phyloP scores from a whole-genome alignment of 208 protist species.

The Leishmania arabica region DNA sequence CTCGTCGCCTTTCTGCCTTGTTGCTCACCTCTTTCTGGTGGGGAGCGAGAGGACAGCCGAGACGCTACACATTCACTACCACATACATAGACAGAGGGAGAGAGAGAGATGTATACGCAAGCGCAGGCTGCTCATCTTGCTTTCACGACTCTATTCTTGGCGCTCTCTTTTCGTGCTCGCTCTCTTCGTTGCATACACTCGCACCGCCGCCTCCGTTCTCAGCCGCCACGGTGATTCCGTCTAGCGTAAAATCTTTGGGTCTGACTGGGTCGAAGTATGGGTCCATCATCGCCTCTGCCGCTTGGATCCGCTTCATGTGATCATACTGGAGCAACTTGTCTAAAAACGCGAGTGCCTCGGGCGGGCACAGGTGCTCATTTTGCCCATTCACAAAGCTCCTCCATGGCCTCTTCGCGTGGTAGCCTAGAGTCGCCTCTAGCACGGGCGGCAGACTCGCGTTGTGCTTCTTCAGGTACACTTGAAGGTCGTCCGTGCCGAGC shows the following conservation, averaged over 20 bases:
- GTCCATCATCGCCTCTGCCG: constrained; percentile 98
- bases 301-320: constrained; percentile 96
- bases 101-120: neutral
- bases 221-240: neutral
- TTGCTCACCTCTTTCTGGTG: neutral
- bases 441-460: constrained; percentile 92
- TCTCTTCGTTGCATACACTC: constrained; percentile 24
- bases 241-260: constrained; percentile 28
- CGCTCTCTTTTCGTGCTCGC: constrained; percentile 16
- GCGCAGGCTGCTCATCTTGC: neutral
- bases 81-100: neutral
- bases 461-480: constrained; percentile 98
- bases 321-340: constrained; percentile 98
- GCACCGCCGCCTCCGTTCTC: neutral
- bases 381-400: constrained; percentile 91
- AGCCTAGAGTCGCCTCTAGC: constrained; percentile 88
- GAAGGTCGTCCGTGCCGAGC: constrained; percentile 97
- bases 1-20: neutral
- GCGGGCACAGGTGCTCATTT: constrained; percentile 96
- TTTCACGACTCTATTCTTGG: neutral
- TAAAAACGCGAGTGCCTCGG: constrained; percentile 98
- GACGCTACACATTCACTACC: neutral
- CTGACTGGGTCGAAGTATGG: constrained; percentile 97
- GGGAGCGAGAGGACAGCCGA: no score
- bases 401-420: constrained; percentile 94